phyloP scores from a whole-genome alignment of 192 early-diverging fungal species.

The Entophlyctis helioformis region DNA sequence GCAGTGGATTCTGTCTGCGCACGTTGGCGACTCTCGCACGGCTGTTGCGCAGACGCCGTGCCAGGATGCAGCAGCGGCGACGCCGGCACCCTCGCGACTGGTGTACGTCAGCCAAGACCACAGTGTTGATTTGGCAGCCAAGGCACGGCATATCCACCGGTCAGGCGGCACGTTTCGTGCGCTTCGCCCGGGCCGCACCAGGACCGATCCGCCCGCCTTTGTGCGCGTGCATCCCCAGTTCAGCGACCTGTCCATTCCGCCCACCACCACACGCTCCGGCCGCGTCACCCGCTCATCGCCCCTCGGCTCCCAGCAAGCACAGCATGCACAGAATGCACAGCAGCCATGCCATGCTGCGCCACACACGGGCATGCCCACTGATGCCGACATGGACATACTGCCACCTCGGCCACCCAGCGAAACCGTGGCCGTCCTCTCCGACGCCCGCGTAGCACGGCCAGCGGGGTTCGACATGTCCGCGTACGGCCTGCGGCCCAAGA shows the following conservation, averaged over 20 bases:
- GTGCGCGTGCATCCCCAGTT: no score
- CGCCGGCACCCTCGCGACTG: background rate
- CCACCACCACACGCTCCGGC: background rate
- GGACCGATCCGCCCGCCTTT: no score
- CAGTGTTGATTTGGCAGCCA: background rate
- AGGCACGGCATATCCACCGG: background rate
- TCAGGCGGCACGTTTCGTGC: slow-evolving; percentile 3
- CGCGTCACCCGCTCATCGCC: background rate
- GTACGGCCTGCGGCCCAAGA: slow-evolving; percentile 3
- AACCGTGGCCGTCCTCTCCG: no score
- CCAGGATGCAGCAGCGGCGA: background rate
- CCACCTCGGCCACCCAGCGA: no score
- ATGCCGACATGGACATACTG: no score
- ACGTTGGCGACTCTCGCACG: slow-evolving; percentile 10
- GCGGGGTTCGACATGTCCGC: slow-evolving; percentile 1
- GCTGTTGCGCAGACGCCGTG: slow-evolving; percentile 1
- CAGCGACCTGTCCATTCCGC: no score
- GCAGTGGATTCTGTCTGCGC: background rate
- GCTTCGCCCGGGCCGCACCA: no score
- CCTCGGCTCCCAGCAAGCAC: background rate
- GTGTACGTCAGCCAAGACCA: slow-evolving; percentile 6
- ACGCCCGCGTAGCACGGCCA: slow-evolving; percentile 8
- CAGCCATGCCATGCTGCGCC: background rate
- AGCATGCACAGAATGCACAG: background rate
- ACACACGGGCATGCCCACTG: no score